phyloP scores from a whole-genome alignment of 441 rosid genomes.

The Euphorbia celastroides region DNA sequence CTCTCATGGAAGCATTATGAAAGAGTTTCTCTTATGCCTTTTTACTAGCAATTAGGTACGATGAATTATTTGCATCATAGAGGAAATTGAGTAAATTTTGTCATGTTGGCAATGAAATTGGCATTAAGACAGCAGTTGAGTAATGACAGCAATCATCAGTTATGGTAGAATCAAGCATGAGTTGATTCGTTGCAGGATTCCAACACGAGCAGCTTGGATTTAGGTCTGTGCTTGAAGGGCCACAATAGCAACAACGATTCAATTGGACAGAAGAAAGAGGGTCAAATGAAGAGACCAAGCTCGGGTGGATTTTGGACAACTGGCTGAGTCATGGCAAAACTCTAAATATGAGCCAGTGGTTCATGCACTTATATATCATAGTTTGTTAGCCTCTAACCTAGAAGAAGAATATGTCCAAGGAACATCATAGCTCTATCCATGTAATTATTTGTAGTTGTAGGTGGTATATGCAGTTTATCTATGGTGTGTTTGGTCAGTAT shows the following conservation, averaged over 20 bases:
- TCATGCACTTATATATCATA: neutral
- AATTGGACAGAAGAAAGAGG: constrained; percentile 21
- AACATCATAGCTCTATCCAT: constrained; percentile 2
- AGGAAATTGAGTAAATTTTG: neutral
- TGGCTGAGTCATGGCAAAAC: neutral
- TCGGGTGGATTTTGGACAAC: constrained; percentile 23
- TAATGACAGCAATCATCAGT: neutral
- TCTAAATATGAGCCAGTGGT: too few relatives aligned
- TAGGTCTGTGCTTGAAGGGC: constrained; percentile 57
- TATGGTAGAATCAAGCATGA: neutral
- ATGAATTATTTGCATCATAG: neutral
- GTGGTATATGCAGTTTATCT: neutral
- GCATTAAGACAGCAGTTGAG: neutral
- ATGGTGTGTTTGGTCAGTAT: neutral
- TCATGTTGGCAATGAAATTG: neutral
- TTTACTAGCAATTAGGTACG: neutral
- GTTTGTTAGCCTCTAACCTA: neutral
- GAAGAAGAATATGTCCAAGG: neutral
- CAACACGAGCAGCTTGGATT: constrained; percentile 39
- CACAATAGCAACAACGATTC: constrained; percentile 25
- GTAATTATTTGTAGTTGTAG: constrained; percentile 12
- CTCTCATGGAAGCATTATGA: neutral
- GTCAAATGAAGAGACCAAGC: constrained; percentile 22
- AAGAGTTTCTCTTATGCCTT: neutral
- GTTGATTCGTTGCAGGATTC: constrained; percentile 46